These are phyloP conservation scores for Sordariomycetes sp. DNA, from an alignment of 2,329 filamentous ascomycete genomes.

Conservation along the genomic window DNA sequence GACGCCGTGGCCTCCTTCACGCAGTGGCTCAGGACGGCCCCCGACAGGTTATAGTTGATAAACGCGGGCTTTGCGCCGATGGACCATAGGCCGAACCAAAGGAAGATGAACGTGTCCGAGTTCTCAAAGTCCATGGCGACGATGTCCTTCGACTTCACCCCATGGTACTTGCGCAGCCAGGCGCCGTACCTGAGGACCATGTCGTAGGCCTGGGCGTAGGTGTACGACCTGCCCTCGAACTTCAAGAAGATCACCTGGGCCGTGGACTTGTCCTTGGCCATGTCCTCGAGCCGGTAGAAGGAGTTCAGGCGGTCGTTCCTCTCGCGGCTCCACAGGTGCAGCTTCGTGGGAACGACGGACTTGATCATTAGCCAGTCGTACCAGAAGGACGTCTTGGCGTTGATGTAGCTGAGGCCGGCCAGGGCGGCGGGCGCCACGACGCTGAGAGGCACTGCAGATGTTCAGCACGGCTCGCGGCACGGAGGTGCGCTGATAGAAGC, in stretches of 20 bases:
- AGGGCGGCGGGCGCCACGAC: conserved; percentile 50
- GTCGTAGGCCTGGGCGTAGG: conserved; percentile 68
- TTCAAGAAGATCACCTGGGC: conserved; percentile 51
- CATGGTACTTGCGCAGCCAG: conserved; percentile 57
- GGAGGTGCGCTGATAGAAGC: background rate
- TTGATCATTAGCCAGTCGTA: conserved; percentile 56
- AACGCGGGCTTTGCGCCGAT: conserved; percentile 60
- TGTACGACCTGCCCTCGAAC: conserved; percentile 59
- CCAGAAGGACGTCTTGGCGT: conserved; percentile 56
- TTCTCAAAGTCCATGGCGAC: conserved; percentile 60
- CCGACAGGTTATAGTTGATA: conserved; percentile 60
- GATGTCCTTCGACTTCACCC: conserved; percentile 47
- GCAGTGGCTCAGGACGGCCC: conserved; percentile 55
- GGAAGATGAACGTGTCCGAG: conserved; percentile 55
- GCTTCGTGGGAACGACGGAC: conserved; percentile 33
- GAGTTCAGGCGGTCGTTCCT: conserved; percentile 52
- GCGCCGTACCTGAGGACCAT: conserved; percentile 59
- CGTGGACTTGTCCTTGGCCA: conserved; percentile 40
- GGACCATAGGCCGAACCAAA: conserved; percentile 53
- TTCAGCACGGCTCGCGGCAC: background rate
- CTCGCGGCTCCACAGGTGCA: conserved; percentile 34
- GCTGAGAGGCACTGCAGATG: conserved; percentile 9
- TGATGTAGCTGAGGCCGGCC: conserved; percentile 65
- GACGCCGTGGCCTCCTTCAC: conserved; percentile 46
- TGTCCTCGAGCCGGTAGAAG: conserved; percentile 66